Conservation (phyloP, 495 filamentous ascomycete species). For the Hyaloscypha finlandica region DNA sequence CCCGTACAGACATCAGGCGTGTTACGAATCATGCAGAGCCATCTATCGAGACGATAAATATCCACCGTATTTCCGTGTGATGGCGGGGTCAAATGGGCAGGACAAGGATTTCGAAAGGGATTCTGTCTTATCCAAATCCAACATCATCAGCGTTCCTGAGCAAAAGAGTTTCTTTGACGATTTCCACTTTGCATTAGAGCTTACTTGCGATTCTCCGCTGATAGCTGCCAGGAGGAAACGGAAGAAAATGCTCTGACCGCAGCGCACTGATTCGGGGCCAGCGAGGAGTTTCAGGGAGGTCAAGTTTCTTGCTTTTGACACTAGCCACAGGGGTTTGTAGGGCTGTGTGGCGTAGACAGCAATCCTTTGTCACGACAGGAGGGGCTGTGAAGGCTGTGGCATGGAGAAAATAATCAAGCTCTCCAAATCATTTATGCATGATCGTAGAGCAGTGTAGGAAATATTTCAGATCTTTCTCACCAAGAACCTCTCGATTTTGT, state of each 20-base stretch:
- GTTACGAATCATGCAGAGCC: not conserved
- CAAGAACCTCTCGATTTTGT: not conserved
- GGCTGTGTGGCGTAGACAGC: conserved; percentile 4
- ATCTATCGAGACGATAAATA: not conserved
- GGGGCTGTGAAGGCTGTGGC: not conserved
- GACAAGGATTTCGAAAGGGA: not conserved
- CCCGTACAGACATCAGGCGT: not conserved
- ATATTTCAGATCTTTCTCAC: not conserved
- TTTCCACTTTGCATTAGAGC: not conserved
- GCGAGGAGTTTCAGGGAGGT: not conserved
- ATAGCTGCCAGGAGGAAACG: not conserved
- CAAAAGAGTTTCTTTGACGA: not conserved
- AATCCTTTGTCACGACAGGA: not conserved
- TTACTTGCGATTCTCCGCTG: not conserved
- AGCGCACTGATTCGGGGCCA: not conserved
- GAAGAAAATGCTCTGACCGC: not conserved
- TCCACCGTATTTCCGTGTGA: not conserved
- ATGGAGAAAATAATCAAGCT: not conserved
- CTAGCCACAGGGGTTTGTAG: conserved; percentile 4
- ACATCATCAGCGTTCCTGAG: not conserved
- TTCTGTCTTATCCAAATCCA: not conserved
- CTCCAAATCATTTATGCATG: not conserved
- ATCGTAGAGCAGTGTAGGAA: not conserved
- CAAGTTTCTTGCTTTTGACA: not conserved
- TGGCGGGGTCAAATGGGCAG: not conserved